Evolutionary conservation across 1,284 basidiomycete genomes (phyloP), one percentile per base, ranked within the genome.

Genomic region (Ceratobasidium sp.): DNA sequence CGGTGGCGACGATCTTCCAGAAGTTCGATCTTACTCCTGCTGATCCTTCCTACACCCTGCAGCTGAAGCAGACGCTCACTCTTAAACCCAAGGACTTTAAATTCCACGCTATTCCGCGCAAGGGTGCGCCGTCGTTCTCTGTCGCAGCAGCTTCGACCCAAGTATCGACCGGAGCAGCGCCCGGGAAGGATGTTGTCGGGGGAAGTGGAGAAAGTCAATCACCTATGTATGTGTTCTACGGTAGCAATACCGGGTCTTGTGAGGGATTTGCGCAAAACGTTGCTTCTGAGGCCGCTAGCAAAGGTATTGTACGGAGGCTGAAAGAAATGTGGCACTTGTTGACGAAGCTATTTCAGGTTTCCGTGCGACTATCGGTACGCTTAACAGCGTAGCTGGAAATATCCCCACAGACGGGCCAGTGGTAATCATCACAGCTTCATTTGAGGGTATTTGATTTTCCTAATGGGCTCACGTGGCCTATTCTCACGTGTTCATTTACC

Each of bases 351-450:
- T 4, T 42, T 4, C 69, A 88, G 88, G 89, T 6, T 89, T 89
- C 83, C 82, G 82, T n/a, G 84, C 87, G 0, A 83, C 81, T 2
- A 82, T 89, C 40, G 86, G 85, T 7, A 87, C 87, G 15, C 84
- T 90, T 44, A 89, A 90, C 82, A 87, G 87, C 3, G 84, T 85
- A 3, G 82, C 84, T 12, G 85, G 84, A 2, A 84, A 85, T 61
- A 76, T 90, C 0, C 88, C 88, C 0, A 87, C 84, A 3, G 87
- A 89, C 79, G 88, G 88, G 0, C 89, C 89, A 0, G 84, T 89
- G 0, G 82, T 89, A 39, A 87, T 90, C 71, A 84, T 89, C 72
- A 89, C 89, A 7, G 88, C 89, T 5, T 88, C 87, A 0, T 90
- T 88, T 81, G 89, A 90, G 84, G 89, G 88, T 85, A 66, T 26